Evolutionary conservation across 164 flowering plant species (phyloP), one percentile per base, ranked within the genome.

Genomic region (Piper longum): DNA sequence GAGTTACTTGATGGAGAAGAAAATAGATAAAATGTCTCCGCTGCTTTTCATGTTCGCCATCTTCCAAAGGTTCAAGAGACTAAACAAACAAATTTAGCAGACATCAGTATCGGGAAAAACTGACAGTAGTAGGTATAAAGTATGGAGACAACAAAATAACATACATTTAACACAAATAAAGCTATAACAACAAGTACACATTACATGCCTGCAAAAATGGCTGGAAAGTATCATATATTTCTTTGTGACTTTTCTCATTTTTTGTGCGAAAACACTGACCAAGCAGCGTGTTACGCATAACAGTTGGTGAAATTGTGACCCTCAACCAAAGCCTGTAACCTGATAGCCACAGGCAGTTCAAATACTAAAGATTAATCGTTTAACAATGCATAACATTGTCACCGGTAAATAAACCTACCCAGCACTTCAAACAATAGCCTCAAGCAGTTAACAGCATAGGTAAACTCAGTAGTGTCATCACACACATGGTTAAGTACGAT

Each of bases 21-120:
- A 92, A 92, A 74, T 83, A 92, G 36, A 92, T 73, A 69, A 87
- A 80, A 78, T 86, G 84, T 64, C 96, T 81, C 42, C 98, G 82
- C 70, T 92, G 96, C 73, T 81, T 85, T 77, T 87, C 96, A 82
- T 86, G 88, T 58, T 92, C 98, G 26, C 91, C 96, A 79, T 89
- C 98, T 82, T 87, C 91, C 75, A 89, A 81, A 71, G 96, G 86
- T 76, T 92, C 98, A 69, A 92, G 91, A 67, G 98, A 92, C 98
- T 92, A 75, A 14, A 52, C 44, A 66, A 39, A 44, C 52, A 48
- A 48, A 48, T 51, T 41, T 18, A 52, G 41, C 57, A 51, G 16
- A 51, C 17, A 57, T 58, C 56, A 66, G 62, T 39, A 66, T 40
- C 56, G 18, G 41, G n/a, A 60, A 17, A 54, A 41, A 39, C 55